Evolutionary conservation across 176 grass and related monocot species (phyloP).

Genomic region (Phoenix roebelenii): DNA sequence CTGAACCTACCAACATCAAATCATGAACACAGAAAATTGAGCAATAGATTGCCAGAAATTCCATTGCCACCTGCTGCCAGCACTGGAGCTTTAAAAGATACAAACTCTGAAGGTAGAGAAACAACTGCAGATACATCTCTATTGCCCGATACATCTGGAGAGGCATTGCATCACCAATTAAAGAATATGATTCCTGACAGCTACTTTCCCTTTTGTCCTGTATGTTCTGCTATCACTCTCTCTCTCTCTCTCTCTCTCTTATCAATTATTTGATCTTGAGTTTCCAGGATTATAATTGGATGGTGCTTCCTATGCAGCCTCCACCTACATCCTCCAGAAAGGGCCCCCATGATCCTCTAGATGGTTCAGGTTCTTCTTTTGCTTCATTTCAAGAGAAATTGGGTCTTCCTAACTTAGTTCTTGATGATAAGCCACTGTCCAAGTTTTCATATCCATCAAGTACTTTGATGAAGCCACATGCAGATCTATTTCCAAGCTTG

Average conservation of each 20-base stretch:
- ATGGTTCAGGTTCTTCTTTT: constrained; percentile 48
- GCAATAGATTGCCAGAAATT: constrained; percentile 27
- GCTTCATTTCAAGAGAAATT: constrained; percentile 81
- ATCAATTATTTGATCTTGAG: neutral
- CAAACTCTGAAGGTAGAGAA: constrained; percentile 29
- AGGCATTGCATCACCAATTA: constrained; percentile 43
- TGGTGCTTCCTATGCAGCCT: constrained; percentile 45
- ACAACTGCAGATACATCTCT: constrained; percentile 18
- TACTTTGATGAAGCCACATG: constrained; percentile 37
- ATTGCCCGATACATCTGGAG: constrained; percentile 38
- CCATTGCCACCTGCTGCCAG: constrained; percentile 15
- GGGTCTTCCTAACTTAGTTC: constrained; percentile 60
- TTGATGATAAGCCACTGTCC: constrained; percentile 33
- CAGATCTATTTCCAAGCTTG: constrained; percentile 59
- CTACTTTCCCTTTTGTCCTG: constrained; percentile 85
- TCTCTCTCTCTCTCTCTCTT: constrained; percentile 3
- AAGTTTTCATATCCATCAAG: constrained; percentile 35
- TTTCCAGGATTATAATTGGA: neutral
- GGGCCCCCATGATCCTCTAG: constrained; percentile 31
- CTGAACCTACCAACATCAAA: constrained; percentile 16
- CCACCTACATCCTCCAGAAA: constrained; percentile 44
- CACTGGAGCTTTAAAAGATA: constrained; percentile 26
- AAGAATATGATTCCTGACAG: constrained; percentile 59
- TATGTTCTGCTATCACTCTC: constrained; percentile 35
- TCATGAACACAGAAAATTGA: constrained; percentile 41